A percentile compares a stretch with the other conserved stretches of the same genome.
Conservation (phyloP, 2,329 filamentous ascomycete genomes). For the Colletotrichum sp. region DNA sequence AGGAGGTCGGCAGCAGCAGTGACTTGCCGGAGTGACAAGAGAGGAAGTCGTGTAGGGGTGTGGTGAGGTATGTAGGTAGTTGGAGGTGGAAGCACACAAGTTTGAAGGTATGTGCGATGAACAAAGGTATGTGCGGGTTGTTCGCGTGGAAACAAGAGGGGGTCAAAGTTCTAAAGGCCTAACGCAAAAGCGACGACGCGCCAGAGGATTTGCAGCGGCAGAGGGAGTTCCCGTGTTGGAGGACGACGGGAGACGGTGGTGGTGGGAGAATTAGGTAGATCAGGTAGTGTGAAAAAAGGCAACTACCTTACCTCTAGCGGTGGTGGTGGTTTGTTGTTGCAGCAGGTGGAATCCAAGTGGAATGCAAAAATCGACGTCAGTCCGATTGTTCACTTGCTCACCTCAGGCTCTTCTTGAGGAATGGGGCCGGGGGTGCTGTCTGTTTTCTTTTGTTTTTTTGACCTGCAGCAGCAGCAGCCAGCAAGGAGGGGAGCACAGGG, state of each 20-base stretch:
- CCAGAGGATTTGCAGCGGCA: background rate
- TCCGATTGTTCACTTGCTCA: background rate
- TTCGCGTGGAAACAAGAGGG: constrained; percentile 11
- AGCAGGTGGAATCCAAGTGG: background rate
- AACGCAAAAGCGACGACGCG: background rate
- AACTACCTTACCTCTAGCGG: background rate
- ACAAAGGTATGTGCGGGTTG: constrained; percentile 1
- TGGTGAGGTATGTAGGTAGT: background rate
- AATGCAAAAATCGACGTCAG: background rate
- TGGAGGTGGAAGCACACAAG: background rate
- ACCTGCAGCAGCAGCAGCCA: background rate
- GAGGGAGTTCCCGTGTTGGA: background rate
- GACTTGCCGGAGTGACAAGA: background rate
- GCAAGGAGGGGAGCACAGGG: background rate
- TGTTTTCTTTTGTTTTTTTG: constrained; percentile 8
- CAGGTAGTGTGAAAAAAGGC: background rate
- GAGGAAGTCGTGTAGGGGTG: background rate
- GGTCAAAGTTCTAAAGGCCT: background rate
- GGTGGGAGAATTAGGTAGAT: background rate
- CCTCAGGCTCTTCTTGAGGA: background rate
- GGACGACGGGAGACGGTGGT: background rate
- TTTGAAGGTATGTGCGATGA: background rate
- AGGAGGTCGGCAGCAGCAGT: background rate
- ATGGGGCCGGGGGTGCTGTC: background rate
- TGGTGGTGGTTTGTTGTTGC: background rate